Evolutionary conservation across 768 basidiomycete species (phyloP).

Genomic region (Lentinula edodes): DNA sequence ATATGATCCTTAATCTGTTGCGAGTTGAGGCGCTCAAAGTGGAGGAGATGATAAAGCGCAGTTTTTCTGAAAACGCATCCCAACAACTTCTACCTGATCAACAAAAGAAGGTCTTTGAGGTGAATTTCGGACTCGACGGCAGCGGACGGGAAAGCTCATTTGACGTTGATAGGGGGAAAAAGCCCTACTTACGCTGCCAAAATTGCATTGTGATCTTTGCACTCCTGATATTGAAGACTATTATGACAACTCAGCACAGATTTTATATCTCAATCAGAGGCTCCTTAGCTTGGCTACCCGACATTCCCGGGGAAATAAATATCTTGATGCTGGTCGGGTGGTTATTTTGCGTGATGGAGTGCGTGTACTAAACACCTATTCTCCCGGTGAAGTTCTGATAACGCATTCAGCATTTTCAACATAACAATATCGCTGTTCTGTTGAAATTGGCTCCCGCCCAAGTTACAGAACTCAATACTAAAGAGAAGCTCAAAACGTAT

Average conservation of each 20-base stretch:
- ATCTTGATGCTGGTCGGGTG: conserved; percentile 69
- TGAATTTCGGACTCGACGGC: conserved; percentile 25
- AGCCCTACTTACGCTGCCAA: conserved; percentile 51
- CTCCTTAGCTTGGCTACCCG: conserved; percentile 55
- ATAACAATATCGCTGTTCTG: conserved; percentile 64
- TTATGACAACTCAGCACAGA: conserved; percentile 66
- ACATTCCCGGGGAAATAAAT: conserved; percentile 62
- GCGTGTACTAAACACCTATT: conserved; percentile 18
- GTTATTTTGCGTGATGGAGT: conserved; percentile 82
- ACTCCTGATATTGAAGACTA: conserved; percentile 64
- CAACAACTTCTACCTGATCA: conserved; percentile 91
- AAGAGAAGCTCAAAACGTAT: conserved; percentile 52
- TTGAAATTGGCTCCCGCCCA: conserved; percentile 59
- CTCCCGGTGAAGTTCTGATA: conserved; percentile 2
- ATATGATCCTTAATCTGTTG: conserved; percentile 96
- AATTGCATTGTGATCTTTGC: conserved; percentile 67
- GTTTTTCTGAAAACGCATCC: conserved; percentile 96
- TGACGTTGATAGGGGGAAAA: conserved; percentile 58
- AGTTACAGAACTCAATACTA: conserved; percentile 32
- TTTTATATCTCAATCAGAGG: conserved; percentile 56
- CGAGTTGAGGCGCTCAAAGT: conserved; percentile 94
- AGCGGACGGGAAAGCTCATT: not conserved
- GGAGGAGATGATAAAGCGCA: conserved; percentile 99
- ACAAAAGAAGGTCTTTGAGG: conserved; percentile 82
- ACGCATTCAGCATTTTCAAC: conserved; percentile 63